These are phyloP conservation scores for Mycena vulgaris DNA, from an alignment of 768 basidiomycete genomes.

Conservation along the genomic window DNA sequence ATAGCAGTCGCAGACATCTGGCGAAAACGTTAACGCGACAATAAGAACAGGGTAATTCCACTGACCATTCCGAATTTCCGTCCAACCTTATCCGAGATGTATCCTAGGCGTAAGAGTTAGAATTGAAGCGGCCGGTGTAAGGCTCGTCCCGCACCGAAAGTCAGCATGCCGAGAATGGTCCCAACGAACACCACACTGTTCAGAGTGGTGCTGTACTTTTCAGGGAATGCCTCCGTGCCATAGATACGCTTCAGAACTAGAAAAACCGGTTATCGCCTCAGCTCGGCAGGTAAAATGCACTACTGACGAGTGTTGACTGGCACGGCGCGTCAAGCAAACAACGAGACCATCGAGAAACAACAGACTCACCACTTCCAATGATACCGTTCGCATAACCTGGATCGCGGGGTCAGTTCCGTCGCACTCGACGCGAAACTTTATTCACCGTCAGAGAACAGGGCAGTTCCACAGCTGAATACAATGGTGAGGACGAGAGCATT, in stretches of 20 bases:
- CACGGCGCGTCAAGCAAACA: background rate
- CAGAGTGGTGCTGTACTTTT: slow-evolving; percentile 76
- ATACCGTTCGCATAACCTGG: slow-evolving; percentile 86
- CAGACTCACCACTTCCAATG: slow-evolving; percentile 78
- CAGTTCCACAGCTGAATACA: slow-evolving; percentile 81
- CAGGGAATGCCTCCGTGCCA: slow-evolving; percentile 64
- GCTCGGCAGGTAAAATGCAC: background rate
- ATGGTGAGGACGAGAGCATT: background rate
- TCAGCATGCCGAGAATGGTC: slow-evolving; percentile 88
- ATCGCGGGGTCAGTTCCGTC: slow-evolving; percentile 13
- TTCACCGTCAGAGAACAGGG: slow-evolving; percentile 91
- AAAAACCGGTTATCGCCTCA: slow-evolving; percentile 9
- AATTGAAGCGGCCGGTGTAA: background rate
- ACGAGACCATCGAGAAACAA: background rate
- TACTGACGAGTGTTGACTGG: slow-evolving; percentile 79
- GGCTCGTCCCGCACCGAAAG: slow-evolving; percentile 64
- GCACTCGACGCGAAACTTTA: slow-evolving; percentile 3
- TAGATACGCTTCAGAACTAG: slow-evolving; percentile 83
- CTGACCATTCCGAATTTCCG: slow-evolving; percentile 90
- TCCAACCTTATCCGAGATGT: slow-evolving; percentile 88
- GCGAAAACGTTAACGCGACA: slow-evolving; percentile 27
- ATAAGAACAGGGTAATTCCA: slow-evolving; percentile 1
- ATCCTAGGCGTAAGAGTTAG: slow-evolving; percentile 55
- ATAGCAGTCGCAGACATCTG: slow-evolving; percentile 89
- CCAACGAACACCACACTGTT: slow-evolving; percentile 87